Evolutionary conservation across 1,139 yeast species (phyloP).

Genomic region (Saccharomyces hybrid): DNA sequence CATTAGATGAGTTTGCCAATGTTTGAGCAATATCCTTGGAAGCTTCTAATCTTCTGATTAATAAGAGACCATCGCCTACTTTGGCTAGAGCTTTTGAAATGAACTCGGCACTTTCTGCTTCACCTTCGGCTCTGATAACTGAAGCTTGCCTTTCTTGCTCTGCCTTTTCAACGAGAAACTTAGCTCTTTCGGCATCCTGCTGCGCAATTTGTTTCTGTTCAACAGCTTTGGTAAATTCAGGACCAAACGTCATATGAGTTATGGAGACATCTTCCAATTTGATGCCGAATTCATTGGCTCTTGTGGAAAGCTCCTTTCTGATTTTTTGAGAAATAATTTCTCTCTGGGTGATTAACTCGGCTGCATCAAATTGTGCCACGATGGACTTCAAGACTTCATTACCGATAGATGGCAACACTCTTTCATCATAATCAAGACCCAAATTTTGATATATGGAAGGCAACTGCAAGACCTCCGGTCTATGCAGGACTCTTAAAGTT

Average conservation of each 20-base stretch:
- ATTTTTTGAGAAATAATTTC: slow-evolving; percentile 89
- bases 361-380: slow-evolving; percentile 98
- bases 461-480: slow-evolving; percentile 80
- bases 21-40: slow-evolving; percentile 91
- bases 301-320: slow-evolving; percentile 72
- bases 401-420: slow-evolving; percentile 95
- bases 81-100: slow-evolving; percentile 88
- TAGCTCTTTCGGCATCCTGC: slow-evolving; percentile 97
- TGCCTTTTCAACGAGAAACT: slow-evolving; percentile 88
- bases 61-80: slow-evolving; percentile 92
- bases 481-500: slow-evolving; percentile 85
- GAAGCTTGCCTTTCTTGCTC: slow-evolving; percentile 96
- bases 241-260: slow-evolving; percentile 96
- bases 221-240: slow-evolving; percentile 95
- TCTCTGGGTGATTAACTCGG: slow-evolving; percentile 94
- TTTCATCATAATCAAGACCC: slow-evolving; percentile 93
- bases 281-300: slow-evolving; percentile 86
- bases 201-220: slow-evolving; percentile 99
- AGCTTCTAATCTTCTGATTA: slow-evolving; percentile 94
- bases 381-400: slow-evolving; percentile 91
- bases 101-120: slow-evolving; percentile 95
- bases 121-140: slow-evolving; percentile 97
- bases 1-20: slow-evolving; percentile 73
- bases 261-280: slow-evolving; percentile 93
- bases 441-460: slow-evolving; percentile 84